These are phyloP conservation scores for Pyronema omphalodes DNA, from an alignment of 495 filamentous ascomycete species.

Conservation along the genomic window DNA sequence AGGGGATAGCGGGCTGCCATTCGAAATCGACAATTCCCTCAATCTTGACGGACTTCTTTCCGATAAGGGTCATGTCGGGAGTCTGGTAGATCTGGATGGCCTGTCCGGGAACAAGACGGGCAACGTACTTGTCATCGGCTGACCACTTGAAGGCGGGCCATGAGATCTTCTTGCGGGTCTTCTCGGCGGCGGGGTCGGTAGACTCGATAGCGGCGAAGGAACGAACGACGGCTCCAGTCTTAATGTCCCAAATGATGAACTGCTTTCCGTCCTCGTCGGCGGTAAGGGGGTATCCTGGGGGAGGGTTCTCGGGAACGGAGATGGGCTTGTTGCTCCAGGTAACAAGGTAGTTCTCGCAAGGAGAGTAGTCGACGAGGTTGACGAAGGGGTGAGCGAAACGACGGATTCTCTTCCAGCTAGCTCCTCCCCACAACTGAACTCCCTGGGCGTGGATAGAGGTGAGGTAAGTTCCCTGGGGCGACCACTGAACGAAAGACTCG, in stretches of 20 bases:
- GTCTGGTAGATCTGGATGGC: conserved; percentile 90
- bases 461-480: conserved; percentile 79
- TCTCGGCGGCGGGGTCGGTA: conserved; percentile 30
- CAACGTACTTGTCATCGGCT: conserved; percentile 89
- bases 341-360: conserved; percentile 76
- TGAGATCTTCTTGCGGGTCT: conserved; percentile 76
- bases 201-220: conserved; percentile 68
- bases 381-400: conserved; percentile 89
- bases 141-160: conserved; percentile 99
- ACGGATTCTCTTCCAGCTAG: conserved; percentile 71
- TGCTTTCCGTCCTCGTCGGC: conserved; percentile 95
- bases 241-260: conserved; percentile 96
- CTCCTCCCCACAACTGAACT: conserved; percentile 90
- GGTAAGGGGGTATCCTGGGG: conserved; percentile 46
- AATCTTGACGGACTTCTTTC: conserved; percentile 78
- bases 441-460: conserved; percentile 88
- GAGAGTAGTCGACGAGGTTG: conserved; percentile 90
- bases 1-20: conserved; percentile 71
- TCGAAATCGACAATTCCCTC: conserved; percentile 96
- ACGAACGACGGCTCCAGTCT: conserved; percentile 70
- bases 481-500: conserved; percentile 94
- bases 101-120: conserved; percentile 68
- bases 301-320: conserved; percentile 65
- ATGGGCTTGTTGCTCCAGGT: conserved; percentile 93
- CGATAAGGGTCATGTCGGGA: conserved; percentile 76